Conservation (phyloP, 202 grass and related monocot species). For the Schoenoplectus tabernaemontani region DNA sequence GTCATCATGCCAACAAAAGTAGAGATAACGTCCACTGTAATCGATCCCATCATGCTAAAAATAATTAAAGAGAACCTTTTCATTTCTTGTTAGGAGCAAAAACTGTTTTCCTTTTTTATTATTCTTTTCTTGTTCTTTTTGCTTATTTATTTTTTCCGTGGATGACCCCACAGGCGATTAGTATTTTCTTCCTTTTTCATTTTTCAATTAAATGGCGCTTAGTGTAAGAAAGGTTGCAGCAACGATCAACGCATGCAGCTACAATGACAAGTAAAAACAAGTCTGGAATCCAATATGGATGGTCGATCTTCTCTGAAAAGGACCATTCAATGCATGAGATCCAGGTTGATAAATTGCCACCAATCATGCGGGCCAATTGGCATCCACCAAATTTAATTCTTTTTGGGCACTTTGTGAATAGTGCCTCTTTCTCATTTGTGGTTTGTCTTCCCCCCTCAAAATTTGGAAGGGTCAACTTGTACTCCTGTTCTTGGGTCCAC, state of each 20-base stretch:
- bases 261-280: conserved; percentile 8
- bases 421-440: neutral
- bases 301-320: conserved; percentile 3
- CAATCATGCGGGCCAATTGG: conserved; percentile 2
- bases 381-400: conserved; percentile 21
- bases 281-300: neutral
- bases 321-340: conserved; percentile 8
- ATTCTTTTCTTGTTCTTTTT: neutral
- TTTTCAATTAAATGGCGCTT: no score
- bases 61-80: neutral
- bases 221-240: no score
- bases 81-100: neutral
- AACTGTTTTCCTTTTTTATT: neutral
- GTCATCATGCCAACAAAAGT: neutral
- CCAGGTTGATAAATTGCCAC: neutral
- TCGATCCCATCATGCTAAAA: neutral
- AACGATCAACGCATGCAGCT: neutral
- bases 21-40: neutral
- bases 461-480: conserved; percentile 19
- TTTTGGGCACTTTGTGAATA: neutral
- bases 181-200: neutral
- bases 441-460: neutral
- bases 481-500: no score
- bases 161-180: neutral
- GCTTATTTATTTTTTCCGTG: neutral